Evolutionary conservation across 768 basidiomycete genomes (phyloP).

Genomic region (Suillus spraguei): DNA sequence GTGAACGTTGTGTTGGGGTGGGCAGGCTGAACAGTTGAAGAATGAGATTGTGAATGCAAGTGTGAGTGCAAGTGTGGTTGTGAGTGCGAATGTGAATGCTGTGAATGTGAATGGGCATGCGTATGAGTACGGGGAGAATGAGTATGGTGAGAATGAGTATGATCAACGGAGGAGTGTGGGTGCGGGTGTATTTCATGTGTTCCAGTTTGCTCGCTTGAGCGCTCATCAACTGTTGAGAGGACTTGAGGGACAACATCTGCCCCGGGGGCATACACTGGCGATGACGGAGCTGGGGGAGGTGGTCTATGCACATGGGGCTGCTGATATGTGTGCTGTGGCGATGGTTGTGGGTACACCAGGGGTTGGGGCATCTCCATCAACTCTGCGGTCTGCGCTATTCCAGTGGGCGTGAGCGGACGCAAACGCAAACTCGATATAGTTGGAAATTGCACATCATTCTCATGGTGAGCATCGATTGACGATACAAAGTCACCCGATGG

Average conservation of each 20-base stretch:
- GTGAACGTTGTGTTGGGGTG: constrained; percentile 4
- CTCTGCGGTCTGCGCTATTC: constrained; percentile 10
- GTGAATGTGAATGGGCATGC: neutral
- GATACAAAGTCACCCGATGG: neutral
- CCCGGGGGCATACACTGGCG: neutral
- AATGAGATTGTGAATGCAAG: neutral
- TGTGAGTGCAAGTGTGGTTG: neutral
- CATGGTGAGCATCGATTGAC: neutral
- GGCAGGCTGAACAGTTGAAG: neutral
- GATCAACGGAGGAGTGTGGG: neutral
- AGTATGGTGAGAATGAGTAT: neutral
- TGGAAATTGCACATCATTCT: neutral
- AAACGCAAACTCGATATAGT: constrained; percentile 9
- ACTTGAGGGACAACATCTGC: constrained; percentile 3
- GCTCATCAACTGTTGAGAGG: constrained; percentile 7
- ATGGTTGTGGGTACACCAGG: neutral
- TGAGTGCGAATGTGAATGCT: neutral
- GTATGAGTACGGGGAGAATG: neutral
- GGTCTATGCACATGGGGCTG: neutral
- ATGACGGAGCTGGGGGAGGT: constrained; percentile 1
- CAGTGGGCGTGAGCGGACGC: constrained; percentile 11
- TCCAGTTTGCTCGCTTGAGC: constrained; percentile 6
- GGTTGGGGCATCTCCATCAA: constrained; percentile 9
- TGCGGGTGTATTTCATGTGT: neutral
- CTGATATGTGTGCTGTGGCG: constrained; percentile 1